These are phyloP conservation scores for Brassica nigra DNA, from an alignment of 345 rosid species.

Conservation along the genomic window DNA sequence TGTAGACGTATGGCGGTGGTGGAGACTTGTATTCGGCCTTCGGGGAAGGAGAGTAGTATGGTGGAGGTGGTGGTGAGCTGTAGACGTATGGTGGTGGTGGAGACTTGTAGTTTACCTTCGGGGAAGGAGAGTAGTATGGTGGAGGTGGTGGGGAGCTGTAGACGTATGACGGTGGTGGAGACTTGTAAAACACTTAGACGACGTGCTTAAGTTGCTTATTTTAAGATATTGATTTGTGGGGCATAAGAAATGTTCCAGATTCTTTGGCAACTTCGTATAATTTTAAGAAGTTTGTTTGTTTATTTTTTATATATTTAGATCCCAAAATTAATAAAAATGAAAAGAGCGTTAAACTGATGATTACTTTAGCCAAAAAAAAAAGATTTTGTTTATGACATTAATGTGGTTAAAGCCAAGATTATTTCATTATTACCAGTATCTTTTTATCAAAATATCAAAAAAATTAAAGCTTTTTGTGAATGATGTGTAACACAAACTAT, in stretches of 20 bases:
- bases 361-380: background rate
- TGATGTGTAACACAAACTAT: background rate
- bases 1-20: background rate
- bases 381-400: background rate
- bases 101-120: background rate
- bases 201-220: constrained; percentile 16
- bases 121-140: background rate
- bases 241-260: background rate
- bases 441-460: background rate
- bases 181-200: background rate
- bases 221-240: background rate
- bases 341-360: background rate
- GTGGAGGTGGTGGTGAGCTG: background rate
- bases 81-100: background rate
- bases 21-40: background rate
- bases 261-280: background rate
- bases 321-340: background rate
- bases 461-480: background rate
- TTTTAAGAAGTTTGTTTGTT: background rate
- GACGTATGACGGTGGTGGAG: background rate
- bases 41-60: background rate
- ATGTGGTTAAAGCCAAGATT: background rate
- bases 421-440: background rate
- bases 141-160: background rate
- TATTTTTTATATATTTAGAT: background rate